These are phyloP conservation scores for Phialemoniopsis sp. DNA, from an alignment of 2,329 filamentous ascomycete species.

Conservation along the genomic window DNA sequence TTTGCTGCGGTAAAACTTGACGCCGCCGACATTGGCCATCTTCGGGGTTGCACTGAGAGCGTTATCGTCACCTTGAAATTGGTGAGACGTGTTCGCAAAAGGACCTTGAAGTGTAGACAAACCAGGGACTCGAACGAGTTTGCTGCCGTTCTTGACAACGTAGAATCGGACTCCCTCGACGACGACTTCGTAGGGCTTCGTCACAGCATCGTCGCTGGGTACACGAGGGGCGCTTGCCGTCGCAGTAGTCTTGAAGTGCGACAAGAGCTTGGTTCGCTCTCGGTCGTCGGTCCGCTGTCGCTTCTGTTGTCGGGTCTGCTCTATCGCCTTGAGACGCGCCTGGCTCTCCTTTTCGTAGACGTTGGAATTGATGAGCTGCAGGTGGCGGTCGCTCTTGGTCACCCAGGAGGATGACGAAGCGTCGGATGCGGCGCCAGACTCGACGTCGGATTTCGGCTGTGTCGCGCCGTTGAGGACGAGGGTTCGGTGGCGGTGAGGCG, in stretches of 20 bases:
- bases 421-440: constrained; percentile 24
- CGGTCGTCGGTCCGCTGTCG: constrained; percentile 46
- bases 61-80: constrained; percentile 50
- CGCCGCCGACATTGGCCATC: constrained; percentile 66
- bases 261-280: constrained; percentile 56
- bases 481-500: constrained; percentile 43
- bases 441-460: constrained; percentile 16
- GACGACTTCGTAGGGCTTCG: constrained; percentile 50
- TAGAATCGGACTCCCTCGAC: constrained; percentile 72
- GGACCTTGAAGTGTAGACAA: constrained; percentile 25
- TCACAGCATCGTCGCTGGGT: too few relatives aligned
- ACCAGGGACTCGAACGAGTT: constrained; percentile 73
- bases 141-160: constrained; percentile 75
- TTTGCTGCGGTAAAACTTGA: constrained; percentile 81
- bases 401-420: constrained; percentile 54
- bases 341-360: constrained; percentile 73
- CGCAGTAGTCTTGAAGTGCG: constrained; percentile 24
- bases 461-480: constrained; percentile 56
- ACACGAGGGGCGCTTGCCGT: too few relatives aligned
- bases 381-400: constrained; percentile 69
- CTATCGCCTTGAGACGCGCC: constrained; percentile 65
- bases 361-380: constrained; percentile 77
- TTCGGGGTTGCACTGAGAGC: constrained; percentile 69
- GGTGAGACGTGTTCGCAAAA: constrained; percentile 19
- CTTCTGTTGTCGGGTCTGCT: constrained; percentile 60